Evolutionary conservation across 1,139 yeast species (phyloP), one percentile per base, ranked within the genome.

Genomic region (Geotrichum europaeum): DNA sequence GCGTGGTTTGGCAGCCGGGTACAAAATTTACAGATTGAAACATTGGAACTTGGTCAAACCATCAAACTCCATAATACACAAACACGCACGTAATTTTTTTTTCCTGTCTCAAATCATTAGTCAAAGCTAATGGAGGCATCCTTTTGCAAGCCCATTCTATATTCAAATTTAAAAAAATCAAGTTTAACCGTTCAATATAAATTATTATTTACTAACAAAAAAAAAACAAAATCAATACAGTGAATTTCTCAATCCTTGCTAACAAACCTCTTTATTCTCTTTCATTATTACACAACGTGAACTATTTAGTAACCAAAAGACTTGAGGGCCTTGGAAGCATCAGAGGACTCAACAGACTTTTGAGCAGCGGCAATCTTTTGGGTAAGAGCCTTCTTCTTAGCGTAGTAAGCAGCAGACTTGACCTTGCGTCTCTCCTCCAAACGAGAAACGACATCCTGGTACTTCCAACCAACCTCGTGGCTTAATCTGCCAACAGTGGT

Each of bases 371-470:
- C 82, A 72, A 87, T 81, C 88, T 91, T 94, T 87, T 89, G 89
- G 80, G 87, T 82, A 78, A 90, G 88, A 80, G 98, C 96, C 80
- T 83, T 84, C 96, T 92, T 95, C 89, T 90, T 91, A 76, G 96
- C 96, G 85, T 91, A 90, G 87, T 90, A 95, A 81, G 96, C 99
- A 78, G 97, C 96, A 75, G 97, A 86, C 86, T 88, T 91, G 80
- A 92, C 96, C 89, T 90, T 92, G 85, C 99, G 89, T 94, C 96
- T 94, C 82, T 91, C 98, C 86, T 94, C 99, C 79, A 94, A 89
- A 80, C 92, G 87, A 78, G 89, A 90, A 75, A 94, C 99, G 78
- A 95, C 87, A 70, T 95, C 91, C 83, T 92, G 96, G 96, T 94
- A 95, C 83, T 92, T 94, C 99, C 99, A 94, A 80, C 99, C 99